Evolutionary conservation across 345 rosid species (phyloP).

Genomic region (Aquilaria malaccensis): DNA sequence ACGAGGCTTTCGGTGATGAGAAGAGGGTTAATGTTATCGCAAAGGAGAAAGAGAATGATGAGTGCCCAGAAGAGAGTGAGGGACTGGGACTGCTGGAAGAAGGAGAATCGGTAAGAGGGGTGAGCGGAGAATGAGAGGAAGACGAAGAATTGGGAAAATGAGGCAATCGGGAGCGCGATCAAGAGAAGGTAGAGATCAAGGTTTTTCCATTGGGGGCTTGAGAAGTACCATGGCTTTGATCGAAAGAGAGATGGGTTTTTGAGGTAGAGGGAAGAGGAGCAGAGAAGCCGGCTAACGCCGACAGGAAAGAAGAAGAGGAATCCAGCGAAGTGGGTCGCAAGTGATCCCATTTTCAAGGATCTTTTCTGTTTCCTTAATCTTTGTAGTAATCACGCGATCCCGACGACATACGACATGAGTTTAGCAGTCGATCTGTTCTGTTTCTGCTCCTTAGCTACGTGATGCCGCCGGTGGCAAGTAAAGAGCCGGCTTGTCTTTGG

Average conservation of each 20-base stretch:
- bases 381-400: no score
- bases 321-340: constrained; percentile 37
- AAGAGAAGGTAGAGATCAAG: constrained; percentile 43
- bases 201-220: constrained; percentile 34
- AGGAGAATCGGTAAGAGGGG: constrained; percentile 42
- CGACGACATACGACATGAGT: no score
- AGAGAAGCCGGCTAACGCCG: constrained; percentile 43
- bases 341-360: constrained; percentile 28
- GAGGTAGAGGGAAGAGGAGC: constrained; percentile 49
- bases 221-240: constrained; percentile 49
- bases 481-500: no score
- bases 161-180: constrained; percentile 46
- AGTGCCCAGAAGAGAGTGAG: constrained; percentile 41
- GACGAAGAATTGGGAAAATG: constrained; percentile 37
- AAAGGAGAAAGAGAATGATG: constrained; percentile 25
- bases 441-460: no score
- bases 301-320: constrained; percentile 38
- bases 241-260: constrained; percentile 40
- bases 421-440: no score
- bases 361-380: no score
- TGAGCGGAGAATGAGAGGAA: constrained; percentile 36
- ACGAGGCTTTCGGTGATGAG: constrained; percentile 23
- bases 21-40: constrained; percentile 22
- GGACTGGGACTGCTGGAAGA: constrained; percentile 32
- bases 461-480: no score